A percentile compares a stretch with the other conserved stretches of the same genome.
Conservation (phyloP, 1,139 yeast species). For the Suhomyces bolitotheri region DNA sequence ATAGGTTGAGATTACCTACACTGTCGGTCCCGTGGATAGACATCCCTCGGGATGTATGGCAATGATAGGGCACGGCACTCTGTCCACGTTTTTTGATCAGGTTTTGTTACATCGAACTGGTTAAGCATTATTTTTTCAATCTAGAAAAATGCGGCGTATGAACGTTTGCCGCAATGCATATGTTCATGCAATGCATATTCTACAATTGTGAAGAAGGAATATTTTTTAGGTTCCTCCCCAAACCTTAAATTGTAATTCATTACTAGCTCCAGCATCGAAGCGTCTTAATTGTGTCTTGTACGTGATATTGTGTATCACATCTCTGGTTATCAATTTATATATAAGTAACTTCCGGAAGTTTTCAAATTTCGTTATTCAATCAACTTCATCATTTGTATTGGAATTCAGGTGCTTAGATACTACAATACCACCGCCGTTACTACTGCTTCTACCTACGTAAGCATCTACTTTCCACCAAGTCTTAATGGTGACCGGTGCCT, state of each 20-base stretch:
- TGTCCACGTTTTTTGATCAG: too few species aligned
- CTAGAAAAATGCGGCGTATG: too few species aligned
- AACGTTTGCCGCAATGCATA: neutral
- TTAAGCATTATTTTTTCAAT: too few species aligned
- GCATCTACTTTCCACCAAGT: neutral
- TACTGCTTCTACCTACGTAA: neutral
- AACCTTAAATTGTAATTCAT: slow-evolving; percentile 9
- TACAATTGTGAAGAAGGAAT: slow-evolving; percentile 1
- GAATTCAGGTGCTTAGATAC: too few species aligned
- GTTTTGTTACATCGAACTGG: too few species aligned
- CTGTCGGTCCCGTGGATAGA: too few species aligned
- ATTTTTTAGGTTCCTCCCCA: slow-evolving; percentile 8
- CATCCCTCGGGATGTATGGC: too few species aligned
- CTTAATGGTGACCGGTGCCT: neutral
- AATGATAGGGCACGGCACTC: too few species aligned
- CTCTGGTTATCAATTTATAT: slow-evolving; percentile 8
- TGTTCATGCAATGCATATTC: slow-evolving; percentile 2
- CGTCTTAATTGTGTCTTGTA: slow-evolving; percentile 7
- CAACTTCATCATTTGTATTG: neutral
- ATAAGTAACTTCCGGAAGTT: slow-evolving; percentile 1
- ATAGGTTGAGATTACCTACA: too few species aligned
- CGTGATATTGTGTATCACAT: slow-evolving; percentile 9
- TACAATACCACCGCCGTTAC: neutral
- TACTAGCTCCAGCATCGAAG: slow-evolving; percentile 6
- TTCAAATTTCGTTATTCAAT: neutral